A percentile compares a stretch with the other conserved stretches of the same genome.
Conservation (phyloP, 306 rosid species). For the Vigna radiata region DNA sequence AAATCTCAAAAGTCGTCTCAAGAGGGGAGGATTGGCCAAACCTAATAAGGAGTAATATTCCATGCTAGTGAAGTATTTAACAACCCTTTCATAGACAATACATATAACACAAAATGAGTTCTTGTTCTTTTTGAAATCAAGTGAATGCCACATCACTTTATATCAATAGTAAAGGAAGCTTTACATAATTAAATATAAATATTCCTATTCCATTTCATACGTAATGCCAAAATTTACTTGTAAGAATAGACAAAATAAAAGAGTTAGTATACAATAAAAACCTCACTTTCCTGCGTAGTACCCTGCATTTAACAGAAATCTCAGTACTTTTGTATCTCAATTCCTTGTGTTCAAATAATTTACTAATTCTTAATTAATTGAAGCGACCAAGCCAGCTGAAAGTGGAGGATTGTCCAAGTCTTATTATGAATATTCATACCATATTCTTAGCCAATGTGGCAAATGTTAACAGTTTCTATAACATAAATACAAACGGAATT, state of each 20-base stretch:
- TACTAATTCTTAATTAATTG: neutral
- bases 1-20: neutral
- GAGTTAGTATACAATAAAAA: neutral
- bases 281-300: neutral
- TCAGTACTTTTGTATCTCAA: neutral
- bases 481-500: constrained; percentile 31
- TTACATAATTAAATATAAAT: neutral
- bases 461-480: constrained; percentile 18
- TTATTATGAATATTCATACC: neutral
- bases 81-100: neutral
- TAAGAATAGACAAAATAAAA: neutral
- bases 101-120: constrained; percentile 20
- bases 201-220: constrained; percentile 14
- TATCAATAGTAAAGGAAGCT: neutral
- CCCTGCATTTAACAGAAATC: neutral
- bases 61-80: constrained; percentile 7
- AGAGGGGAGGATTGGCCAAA: neutral
- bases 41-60: neutral
- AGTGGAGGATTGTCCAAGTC: neutral
- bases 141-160: neutral
- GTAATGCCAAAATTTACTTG: constrained; percentile 1
- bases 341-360: neutral
- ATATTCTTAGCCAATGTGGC: neutral
- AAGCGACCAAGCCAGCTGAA: neutral
- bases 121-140: constrained; percentile 25